Percentiles rank a stretch among this genome's conserved stretches.
phyloP scores from a whole-genome alignment of 2,329 filamentous ascomycete species.

The Aspergillus fructus region DNA sequence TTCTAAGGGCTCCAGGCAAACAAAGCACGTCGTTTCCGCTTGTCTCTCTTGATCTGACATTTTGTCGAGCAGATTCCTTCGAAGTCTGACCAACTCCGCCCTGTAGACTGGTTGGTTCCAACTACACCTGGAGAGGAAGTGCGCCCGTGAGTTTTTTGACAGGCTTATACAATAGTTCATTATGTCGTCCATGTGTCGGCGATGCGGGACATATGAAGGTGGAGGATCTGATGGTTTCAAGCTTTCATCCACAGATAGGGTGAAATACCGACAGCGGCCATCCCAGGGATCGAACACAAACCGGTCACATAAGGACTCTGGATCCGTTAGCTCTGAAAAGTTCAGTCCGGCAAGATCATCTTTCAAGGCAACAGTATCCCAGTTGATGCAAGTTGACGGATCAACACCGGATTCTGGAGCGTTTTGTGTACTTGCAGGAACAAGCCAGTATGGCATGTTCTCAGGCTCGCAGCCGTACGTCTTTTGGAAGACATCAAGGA shows the following conservation, averaged over 20 bases:
- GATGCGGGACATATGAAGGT: constrained; percentile 32
- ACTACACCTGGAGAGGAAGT: constrained; percentile 52
- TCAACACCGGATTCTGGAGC: constrained; percentile 6
- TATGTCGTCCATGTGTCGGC: constrained; percentile 61
- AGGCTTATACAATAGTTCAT: constrained; percentile 81
- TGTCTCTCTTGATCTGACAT: constrained; percentile 52
- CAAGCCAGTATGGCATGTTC: constrained; percentile 80
- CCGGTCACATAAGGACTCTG: constrained; percentile 45
- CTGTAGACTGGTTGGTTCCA: constrained; percentile 77
- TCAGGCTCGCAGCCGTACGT: constrained; percentile 63
- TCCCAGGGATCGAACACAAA: constrained; percentile 59
- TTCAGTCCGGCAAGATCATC: constrained; percentile 39
- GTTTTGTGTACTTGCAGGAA: constrained; percentile 50
- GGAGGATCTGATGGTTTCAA: constrained; percentile 35
- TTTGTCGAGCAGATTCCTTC: constrained; percentile 81
- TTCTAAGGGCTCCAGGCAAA: constrained; percentile 74
- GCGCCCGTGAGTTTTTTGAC: constrained; percentile 60
- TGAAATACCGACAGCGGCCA: constrained; percentile 60
- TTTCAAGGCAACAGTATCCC: constrained; percentile 37
- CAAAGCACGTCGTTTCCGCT: constrained; percentile 56
- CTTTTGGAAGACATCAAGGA: constrained; percentile 87
- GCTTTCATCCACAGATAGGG: constrained; percentile 34
- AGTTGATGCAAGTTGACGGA: constrained; percentile 44
- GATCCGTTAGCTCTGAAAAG: constrained; percentile 46
- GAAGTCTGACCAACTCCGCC: constrained; percentile 69